phyloP scores from a whole-genome alignment of 2,329 filamentous ascomycete species.

The Fusarium mundagurra region DNA sequence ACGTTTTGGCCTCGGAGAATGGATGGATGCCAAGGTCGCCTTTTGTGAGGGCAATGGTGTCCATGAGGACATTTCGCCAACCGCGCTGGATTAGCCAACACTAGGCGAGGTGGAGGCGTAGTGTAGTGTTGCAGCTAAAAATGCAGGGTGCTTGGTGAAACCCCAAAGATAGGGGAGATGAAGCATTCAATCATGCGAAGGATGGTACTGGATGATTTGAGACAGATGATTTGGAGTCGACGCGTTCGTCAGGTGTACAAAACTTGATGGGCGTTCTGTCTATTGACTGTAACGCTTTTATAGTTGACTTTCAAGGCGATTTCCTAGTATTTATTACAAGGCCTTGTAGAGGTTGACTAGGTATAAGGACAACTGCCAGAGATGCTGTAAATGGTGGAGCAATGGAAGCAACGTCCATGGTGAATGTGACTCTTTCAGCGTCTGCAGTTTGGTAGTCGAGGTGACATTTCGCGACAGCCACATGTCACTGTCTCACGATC shows the following conservation, averaged over 20 bases:
- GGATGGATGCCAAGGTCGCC: neutral
- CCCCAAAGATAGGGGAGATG: slow-evolving; percentile 6
- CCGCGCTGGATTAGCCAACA: neutral
- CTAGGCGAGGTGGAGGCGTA: neutral
- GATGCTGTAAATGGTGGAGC: neutral
- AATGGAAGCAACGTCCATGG: neutral
- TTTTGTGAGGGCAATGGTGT: neutral
- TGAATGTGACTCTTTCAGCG: neutral
- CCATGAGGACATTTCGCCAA: neutral
- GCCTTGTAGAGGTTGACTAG: neutral
- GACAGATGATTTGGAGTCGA: neutral
- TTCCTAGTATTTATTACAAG: neutral
- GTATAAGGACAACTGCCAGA: neutral
- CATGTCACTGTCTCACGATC: slow-evolving; percentile 3
- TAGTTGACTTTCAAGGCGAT: neutral
- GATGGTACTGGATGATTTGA: neutral
- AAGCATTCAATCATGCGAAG: slow-evolving; percentile 1
- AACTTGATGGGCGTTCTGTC: neutral
- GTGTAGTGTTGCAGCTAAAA: neutral
- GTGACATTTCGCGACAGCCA: slow-evolving; percentile 6
- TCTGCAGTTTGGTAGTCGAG: neutral
- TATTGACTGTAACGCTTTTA: neutral
- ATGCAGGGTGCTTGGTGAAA: slow-evolving; percentile 14
- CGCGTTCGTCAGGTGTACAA: neutral
- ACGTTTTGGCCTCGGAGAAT: neutral